Evolutionary conservation across 495 filamentous ascomycete genomes (phyloP), one percentile per base, ranked within the genome.

Genomic region (Trypethelium eluteriae): DNA sequence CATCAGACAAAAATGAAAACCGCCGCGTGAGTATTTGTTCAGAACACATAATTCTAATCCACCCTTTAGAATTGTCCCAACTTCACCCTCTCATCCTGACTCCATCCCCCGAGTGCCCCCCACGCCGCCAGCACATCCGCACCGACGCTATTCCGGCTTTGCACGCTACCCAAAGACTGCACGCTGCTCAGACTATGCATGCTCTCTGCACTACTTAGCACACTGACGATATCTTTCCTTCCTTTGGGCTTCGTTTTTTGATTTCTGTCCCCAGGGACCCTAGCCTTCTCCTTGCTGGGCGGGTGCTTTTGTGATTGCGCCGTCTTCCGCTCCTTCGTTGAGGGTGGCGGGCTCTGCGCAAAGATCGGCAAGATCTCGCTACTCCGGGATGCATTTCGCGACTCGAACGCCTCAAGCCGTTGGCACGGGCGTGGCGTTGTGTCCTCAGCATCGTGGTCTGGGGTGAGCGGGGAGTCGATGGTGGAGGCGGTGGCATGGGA

Each of bases 71-170:
- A 67, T 18, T 34, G 38, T 32, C 53, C 53, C 53, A 59, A n/a
- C 18, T 32, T 59, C 53, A 59, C 53, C 53, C 53, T 34, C 32
- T 59, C 53, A 36, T 59, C 63, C 69, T 64, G 63, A 9, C 36
- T 34, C 18, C 68, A 69, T 2, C 76, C 76, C 2, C 76, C 76
- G 62, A 78, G 57, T 49, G 66, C 75, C 32, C 73, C 76, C 75
- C 76, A 79, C 38, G 77, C 77, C 44, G 74, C 76, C 62, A 79
- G 62, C 39, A 79, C 77, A 70, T 79, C 77, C 57, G 76, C 77
- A 49, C 76, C 76, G 2, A 76, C 77, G 38, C 62, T 63, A 39
- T 39, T 41, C n/a, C 41, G 34, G 38, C 62, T 63, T n/a, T 47
- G 62, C 62, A 63, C 62, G 41, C 62, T 63, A 32, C 38, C 3